phyloP scores from a whole-genome alignment of 768 basidiomycete species.

The Gloeostereum incarnatum region DNA sequence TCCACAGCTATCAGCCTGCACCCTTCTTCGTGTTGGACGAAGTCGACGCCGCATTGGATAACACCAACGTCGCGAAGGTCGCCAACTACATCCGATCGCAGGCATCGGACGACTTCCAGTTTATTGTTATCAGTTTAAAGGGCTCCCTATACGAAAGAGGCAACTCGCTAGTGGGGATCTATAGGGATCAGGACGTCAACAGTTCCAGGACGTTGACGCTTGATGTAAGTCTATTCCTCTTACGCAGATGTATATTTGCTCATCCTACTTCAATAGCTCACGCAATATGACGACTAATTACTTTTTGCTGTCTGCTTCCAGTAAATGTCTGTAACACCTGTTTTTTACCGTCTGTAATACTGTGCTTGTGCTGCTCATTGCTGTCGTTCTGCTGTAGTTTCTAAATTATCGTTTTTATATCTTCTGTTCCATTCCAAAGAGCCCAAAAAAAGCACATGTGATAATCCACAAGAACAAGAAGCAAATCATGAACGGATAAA shows the following conservation, averaged over 20 bases:
- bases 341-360: too few species aligned
- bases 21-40: constrained; percentile 99
- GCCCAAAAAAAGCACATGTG: too few species aligned
- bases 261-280: constrained; percentile 28
- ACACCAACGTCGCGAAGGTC: constrained; percentile 96
- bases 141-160: constrained; percentile 87
- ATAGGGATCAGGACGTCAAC: constrained; percentile 89
- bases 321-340: too few species aligned
- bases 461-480: too few species aligned
- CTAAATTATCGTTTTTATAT: too few species aligned
- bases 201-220: constrained; percentile 88
- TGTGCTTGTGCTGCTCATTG: too few species aligned
- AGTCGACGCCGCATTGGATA: constrained; percentile 95
- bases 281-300: constrained; percentile 48
- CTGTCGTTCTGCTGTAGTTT: too few species aligned
- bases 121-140: constrained; percentile 96
- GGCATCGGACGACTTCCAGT: constrained; percentile 82
- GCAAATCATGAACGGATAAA: too few species aligned
- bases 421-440: too few species aligned
- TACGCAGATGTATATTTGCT: background rate
- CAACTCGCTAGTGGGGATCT: constrained; percentile 87
- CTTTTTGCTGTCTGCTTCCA: too few species aligned
- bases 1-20: constrained; percentile 95
- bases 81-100: constrained; percentile 88
- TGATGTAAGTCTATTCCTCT: constrained; percentile 49